These are phyloP conservation scores for Petunia axillaris DNA, from an alignment of 257 asterid genomes.

Conservation along the genomic window DNA sequence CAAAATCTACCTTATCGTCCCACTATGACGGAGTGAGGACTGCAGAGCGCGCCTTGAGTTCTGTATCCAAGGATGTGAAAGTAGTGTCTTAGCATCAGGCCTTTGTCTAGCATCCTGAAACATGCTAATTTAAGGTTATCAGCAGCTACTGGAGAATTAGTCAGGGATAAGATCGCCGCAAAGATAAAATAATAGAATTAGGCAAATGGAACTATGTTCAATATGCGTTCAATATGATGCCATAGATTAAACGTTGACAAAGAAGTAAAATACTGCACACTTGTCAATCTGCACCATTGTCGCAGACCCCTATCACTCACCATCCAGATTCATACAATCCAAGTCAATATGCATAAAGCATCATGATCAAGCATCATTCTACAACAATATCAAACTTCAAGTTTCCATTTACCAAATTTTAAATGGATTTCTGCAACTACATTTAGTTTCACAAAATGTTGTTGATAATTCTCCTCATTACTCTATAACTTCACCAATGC, in stretches of 20 bases:
- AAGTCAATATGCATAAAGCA: not conserved
- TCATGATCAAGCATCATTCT: not conserved
- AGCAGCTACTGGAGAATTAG: not conserved
- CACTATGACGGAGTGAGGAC: constrained; percentile 85
- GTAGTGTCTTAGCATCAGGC: constrained; percentile 96
- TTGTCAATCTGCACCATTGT: not conserved
- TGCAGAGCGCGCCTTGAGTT: constrained; percentile 95
- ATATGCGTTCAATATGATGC: not conserved
- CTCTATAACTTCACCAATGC: not conserved
- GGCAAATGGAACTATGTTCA: not conserved
- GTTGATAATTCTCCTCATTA: constrained; percentile 7
- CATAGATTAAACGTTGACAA: not conserved
- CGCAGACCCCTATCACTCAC: not conserved
- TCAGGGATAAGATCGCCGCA: not conserved
- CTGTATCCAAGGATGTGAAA: constrained; percentile 98
- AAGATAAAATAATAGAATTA: constrained; percentile 15
- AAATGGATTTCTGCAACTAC: not conserved
- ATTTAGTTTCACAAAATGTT: not conserved
- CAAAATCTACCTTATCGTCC: constrained; percentile 62
- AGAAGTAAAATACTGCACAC: constrained; percentile 1
- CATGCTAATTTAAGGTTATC: constrained; percentile 33
- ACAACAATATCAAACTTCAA: constrained; percentile 1
- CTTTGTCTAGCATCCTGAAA: constrained; percentile 99
- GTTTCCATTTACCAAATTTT: constrained; percentile 14
- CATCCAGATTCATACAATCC: constrained; percentile 13